Evolutionary conservation across 352 stramenopile species (phyloP), one percentile per base, ranked within the genome.

Genomic region (Pythium apleroticum): DNA sequence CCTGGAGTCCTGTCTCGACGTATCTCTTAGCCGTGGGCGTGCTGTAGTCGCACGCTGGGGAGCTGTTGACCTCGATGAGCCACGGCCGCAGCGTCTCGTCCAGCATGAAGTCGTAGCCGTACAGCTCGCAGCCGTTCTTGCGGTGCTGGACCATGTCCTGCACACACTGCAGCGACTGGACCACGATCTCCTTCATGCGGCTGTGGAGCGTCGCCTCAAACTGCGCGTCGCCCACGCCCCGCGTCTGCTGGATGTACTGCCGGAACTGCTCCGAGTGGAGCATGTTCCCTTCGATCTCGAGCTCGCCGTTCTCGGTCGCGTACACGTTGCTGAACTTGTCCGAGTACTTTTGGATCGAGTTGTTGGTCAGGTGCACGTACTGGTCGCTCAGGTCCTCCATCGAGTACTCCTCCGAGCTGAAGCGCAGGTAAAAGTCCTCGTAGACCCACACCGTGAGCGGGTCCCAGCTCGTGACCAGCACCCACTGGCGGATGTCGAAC

Each of bases 41-140:
- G 71, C 83, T 96, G 69, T 98, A 98, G 74, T 97, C 91, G 64
- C 93, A 98, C 14, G 92, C 93, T 1, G 93, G 93, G 24, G 86
- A 97, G 68, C 79, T 96, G 72, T 98, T 98, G 35, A 98, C 90
- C 59, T 97, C 91, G 57, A 98, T 97, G 27, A 98, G 81, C 91
- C 89, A 97, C 53, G 88, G 84, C 41, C 74, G 79, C 31, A 95
- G 69, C 11, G 81, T 67, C 19, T 93, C 78, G 73, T 98, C 90
- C 39, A 98, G 53, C 93, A 98, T 98, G 48, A 98, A 98, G 64
- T 98, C 93, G 73, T 96, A 98, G 15, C 93, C 92, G 59, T 96
- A 98, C 19, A 98, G 70, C 66, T 98, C 93, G 66, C 90, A 98
- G 37, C 77, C 93, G 65, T 97, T 97, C 50, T 81, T 80, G 53